Conservation (phyloP, 2,329 filamentous ascomycete species). For the Calonectria henricotiae region DNA sequence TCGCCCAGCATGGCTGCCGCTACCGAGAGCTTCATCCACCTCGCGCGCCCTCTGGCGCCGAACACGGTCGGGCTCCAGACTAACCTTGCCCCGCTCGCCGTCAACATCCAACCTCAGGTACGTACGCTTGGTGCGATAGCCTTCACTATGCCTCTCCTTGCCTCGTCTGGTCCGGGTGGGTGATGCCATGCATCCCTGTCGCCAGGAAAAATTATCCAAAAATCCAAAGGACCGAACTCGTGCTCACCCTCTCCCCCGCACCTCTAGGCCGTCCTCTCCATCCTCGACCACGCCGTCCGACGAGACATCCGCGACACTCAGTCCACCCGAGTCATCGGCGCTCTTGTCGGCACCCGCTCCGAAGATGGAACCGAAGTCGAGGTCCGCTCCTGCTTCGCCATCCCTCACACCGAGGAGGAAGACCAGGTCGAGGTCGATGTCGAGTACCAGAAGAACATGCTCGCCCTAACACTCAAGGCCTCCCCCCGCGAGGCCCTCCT, state of each 20-base stretch:
- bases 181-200: slow-evolving; percentile 28
- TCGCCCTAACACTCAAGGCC: slow-evolving; percentile 92
- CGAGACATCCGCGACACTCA: slow-evolving; percentile 83
- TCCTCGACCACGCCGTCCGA: slow-evolving; percentile 95
- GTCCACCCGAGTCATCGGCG: slow-evolving; percentile 96
- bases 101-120: slow-evolving; percentile 97
- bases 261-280: slow-evolving; percentile 77
- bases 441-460: slow-evolving; percentile 99
- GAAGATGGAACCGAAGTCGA: slow-evolving; percentile 98
- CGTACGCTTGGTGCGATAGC: slow-evolving; percentile 52
- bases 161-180: background rate
- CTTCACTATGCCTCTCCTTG: background rate
- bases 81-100: slow-evolving; percentile 91
- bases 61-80: slow-evolving; percentile 84
- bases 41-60: slow-evolving; percentile 92
- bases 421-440: slow-evolving; percentile 99
- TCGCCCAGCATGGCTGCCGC: slow-evolving; percentile 83
- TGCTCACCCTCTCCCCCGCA: slow-evolving; percentile 37
- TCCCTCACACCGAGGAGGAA: slow-evolving; percentile 97
- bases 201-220: background rate
- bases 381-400: slow-evolving; percentile 96
- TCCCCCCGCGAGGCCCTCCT: slow-evolving; percentile 94
- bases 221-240: slow-evolving; percentile 3
- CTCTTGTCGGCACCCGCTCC: slow-evolving; percentile 90
- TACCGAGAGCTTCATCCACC: slow-evolving; percentile 91